A percentile compares a stretch with the other conserved stretches of the same genome.
Evolutionary conservation across 257 asterid species (phyloP).

Genomic region (Lavandula angustifolia): DNA sequence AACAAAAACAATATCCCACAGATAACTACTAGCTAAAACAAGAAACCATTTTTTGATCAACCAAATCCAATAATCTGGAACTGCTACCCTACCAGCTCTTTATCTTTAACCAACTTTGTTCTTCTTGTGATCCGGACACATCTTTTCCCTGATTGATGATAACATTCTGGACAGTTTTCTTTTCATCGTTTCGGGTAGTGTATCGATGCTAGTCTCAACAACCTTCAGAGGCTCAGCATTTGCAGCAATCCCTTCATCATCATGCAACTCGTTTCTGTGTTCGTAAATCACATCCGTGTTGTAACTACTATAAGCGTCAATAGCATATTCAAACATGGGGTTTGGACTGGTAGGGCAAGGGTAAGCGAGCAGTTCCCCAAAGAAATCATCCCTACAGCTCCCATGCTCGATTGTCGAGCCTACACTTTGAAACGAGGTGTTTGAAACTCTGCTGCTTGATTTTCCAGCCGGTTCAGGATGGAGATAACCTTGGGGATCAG

Average conservation of each 20-base stretch:
- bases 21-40: too few species aligned
- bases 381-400: neutral
- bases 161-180: neutral
- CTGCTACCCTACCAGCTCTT: neutral
- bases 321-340: neutral
- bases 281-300: neutral
- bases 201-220: neutral
- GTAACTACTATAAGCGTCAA: neutral
- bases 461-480: neutral
- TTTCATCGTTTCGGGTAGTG: conserved; percentile 22
- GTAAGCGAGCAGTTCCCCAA: too few species aligned
- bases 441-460: neutral
- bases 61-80: neutral
- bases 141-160: conserved; percentile 1
- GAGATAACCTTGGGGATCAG: too few species aligned
- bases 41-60: neutral
- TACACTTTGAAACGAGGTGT: conserved; percentile 11
- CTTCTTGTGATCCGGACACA: conserved; percentile 4
- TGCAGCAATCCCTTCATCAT: neutral
- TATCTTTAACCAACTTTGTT: conserved; percentile 1
- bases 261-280: neutral
- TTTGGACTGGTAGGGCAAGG: neutral
- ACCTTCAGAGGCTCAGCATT: neutral
- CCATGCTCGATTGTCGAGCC: neutral
- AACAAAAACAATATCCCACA: too few species aligned